These are phyloP conservation scores for Rhizophora apiculata DNA, from an alignment of 345 rosid genomes.

Conservation along the genomic window DNA sequence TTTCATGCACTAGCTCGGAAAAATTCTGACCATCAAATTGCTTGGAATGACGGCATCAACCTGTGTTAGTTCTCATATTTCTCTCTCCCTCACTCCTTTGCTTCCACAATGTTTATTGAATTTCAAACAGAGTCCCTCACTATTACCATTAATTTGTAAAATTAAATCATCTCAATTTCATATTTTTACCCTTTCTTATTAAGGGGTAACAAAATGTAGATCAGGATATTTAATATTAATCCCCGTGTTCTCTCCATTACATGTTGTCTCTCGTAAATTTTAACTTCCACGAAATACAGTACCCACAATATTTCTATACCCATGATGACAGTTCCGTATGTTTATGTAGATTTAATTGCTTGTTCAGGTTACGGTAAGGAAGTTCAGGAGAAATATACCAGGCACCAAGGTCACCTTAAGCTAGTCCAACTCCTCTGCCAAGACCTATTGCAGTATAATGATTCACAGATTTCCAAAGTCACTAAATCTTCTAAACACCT, in stretches of 20 bases:
- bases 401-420: constrained; percentile 28
- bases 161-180: too few species aligned
- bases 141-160: too few species aligned
- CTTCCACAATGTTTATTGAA: too few species aligned
- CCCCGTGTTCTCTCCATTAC: too few species aligned
- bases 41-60: constrained; percentile 21
- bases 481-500: constrained; percentile 25
- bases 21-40: neutral
- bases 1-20: constrained; percentile 20
- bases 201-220: too few species aligned
- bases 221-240: too few species aligned
- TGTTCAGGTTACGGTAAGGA: constrained; percentile 30
- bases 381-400: constrained; percentile 18
- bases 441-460: constrained; percentile 31
- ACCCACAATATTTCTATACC: too few species aligned
- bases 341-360: neutral
- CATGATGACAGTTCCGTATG: neutral
- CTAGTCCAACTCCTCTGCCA: constrained; percentile 35
- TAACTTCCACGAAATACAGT: too few species aligned
- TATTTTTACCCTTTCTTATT: too few species aligned
- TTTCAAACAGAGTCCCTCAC: too few species aligned
- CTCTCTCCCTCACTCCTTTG: neutral
- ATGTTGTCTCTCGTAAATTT: too few species aligned
- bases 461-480: constrained; percentile 22
- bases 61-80: constrained; percentile 22